Percentiles rank a stretch among this genome's conserved stretches.
phyloP scores from a whole-genome alignment of 331 rosid genomes.

The Malus hybrid region DNA sequence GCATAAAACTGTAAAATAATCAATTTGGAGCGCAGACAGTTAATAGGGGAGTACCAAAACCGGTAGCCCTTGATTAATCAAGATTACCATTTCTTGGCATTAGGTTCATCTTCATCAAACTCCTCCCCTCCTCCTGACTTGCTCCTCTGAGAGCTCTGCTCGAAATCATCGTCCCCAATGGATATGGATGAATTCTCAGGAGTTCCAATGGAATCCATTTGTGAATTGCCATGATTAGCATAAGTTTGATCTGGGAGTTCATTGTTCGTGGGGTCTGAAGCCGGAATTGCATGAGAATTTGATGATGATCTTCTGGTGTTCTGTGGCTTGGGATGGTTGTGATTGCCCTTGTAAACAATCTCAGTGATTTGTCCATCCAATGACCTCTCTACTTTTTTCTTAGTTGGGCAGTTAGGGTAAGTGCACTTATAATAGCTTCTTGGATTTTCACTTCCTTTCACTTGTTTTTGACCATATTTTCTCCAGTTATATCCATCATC shows the following conservation, averaged over 20 bases:
- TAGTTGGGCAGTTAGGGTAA: constrained; percentile 84
- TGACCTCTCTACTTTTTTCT: constrained; percentile 88
- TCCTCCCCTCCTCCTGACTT: constrained; percentile 67
- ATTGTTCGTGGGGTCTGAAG: constrained; percentile 25
- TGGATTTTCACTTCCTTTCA: constrained; percentile 96
- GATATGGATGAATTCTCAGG: constrained; percentile 85
- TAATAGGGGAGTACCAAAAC: no score
- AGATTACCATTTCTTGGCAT: constrained; percentile 70
- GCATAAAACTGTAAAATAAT: no score
- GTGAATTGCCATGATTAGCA: constrained; percentile 41
- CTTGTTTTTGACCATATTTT: constrained; percentile 95
- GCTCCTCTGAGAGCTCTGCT: constrained; percentile 55
- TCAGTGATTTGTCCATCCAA: constrained; percentile 87
- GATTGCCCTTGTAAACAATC: constrained; percentile 89
- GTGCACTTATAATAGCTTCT: constrained; percentile 97
- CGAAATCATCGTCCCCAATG: constrained; percentile 74
- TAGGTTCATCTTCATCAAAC: constrained; percentile 58
- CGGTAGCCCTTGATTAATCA: background rate
- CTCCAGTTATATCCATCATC: constrained; percentile 97
- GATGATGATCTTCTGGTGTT: constrained; percentile 28
- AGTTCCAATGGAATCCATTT: constrained; percentile 57
- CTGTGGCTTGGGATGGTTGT: constrained; percentile 91
- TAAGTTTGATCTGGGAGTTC: constrained; percentile 55
- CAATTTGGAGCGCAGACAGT: no score
- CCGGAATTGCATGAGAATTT: constrained; percentile 27